Evolutionary conservation across 164 flowering plant species (phyloP).

Genomic region (Umbellularia californica): DNA sequence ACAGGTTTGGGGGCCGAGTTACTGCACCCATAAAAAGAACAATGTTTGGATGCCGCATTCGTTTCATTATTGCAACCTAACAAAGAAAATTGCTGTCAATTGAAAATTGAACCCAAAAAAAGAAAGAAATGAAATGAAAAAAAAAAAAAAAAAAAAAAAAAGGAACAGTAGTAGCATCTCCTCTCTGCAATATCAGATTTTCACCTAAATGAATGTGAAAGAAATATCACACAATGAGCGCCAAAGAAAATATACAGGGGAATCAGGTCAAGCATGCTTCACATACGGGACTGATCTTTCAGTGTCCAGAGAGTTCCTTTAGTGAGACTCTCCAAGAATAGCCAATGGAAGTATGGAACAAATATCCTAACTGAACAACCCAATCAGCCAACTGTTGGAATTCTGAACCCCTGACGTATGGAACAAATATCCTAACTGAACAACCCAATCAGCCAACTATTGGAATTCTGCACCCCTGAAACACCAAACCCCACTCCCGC

Average conservation of each 20-base stretch:
- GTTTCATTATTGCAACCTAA: slow-evolving; percentile 94
- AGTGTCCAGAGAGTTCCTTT: no score
- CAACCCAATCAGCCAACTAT: no score
- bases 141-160: background rate
- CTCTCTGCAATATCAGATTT: background rate
- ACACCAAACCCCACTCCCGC: no score
- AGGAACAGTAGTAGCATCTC: background rate
- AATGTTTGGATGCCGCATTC: slow-evolving; percentile 95
- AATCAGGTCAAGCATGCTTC: background rate
- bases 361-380: no score
- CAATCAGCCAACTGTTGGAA: no score
- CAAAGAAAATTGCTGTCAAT: slow-evolving; percentile 6
- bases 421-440: no score
- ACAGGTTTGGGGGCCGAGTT: slow-evolving; percentile 87
- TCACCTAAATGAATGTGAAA: background rate
- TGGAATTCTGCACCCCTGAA: no score
- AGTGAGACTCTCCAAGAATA: no score
- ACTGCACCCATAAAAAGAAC: slow-evolving; percentile 99
- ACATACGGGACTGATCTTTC: background rate
- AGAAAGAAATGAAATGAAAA: background rate
- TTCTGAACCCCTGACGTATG: no score
- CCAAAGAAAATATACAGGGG: background rate
- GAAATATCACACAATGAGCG: background rate
- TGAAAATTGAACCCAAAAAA: slow-evolving; percentile 1
- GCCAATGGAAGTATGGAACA: no score